Base-by-base conservation (phyloP, 495 filamentous ascomycete genomes). In the Bathelium albidoporum region DNA sequence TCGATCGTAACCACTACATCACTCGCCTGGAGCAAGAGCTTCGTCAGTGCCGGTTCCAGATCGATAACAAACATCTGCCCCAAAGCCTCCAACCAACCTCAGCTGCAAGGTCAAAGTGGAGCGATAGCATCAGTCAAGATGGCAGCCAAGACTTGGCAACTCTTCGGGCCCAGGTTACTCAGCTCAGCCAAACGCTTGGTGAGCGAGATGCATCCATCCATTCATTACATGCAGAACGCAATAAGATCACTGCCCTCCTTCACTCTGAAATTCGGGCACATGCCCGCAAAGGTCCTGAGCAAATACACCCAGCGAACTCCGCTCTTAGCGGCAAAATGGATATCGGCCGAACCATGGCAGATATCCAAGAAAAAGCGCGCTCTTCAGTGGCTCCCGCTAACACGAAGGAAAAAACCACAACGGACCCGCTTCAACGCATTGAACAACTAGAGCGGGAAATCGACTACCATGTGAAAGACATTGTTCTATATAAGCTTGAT, bases 401-500 rank as follows among this genome's bases (percentile, higher is more conserved):
- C 22, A 26, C 22, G 16, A 36, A 39, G 2, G 58, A 29, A 31
- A 41, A 32, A 58, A 18, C 10, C 16, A 43, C 7, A 29, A 58
- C 28, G 7, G 55, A 32, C 20, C 34, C 32, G 20, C 20, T 9
- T 14, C 22, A 18, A 58, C 55, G 32, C 16, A 66, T 45, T 20
- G 58, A 59, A n/a, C 60, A 43, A 31, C 32, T 66, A 41, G 64
- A 66, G 44, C 28, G 39, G 32, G 61, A 69, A 41, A 26, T 69
- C 18, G 59, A 66, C 5, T 43, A 69, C 22, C 66, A 62, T 31
- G 31, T 69, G 12, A 28, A 64, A 22, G 64, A 69, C n/a, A 69
- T 67, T 31, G 36, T 69, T 10, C 61, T 64, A n/a, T 66, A 69
- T 34, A 60, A 64, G 36, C 63, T 70, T 34, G 68, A 70, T 41